Base-by-base conservation (phyloP, 1,139 yeast species). In the Wickerhamomyces sp. region DNA sequence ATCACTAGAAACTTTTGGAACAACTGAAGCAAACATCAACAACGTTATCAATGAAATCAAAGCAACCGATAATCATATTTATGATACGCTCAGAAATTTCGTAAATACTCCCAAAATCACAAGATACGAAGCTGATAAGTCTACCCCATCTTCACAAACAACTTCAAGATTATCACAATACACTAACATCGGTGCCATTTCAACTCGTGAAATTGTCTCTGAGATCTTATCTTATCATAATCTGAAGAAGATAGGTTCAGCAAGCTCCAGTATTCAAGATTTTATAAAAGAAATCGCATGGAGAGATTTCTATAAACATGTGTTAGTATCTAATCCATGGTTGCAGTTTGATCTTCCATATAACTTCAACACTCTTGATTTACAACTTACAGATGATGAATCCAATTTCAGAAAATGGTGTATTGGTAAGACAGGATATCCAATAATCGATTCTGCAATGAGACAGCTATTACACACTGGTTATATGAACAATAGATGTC, bases 361-460 rank as follows among this genome's bases (percentile, higher is more conserved):
- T 50, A 69, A 69, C 40, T 59, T 73, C 37, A 70, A 68, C 35
- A 61, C 64, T 20, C 47, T 61, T 24, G 67, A 60, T 18, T 40
- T 72, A 9, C 47, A 58, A 28, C 74, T 78, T 78, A 70, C 66
- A 24, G 58, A 67, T 38, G 64, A 65, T 41, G 46, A 50, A 5
- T 64, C 61, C 5, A 61, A 64, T 25, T 73, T 67, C 46, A 60
- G 61, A 14, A 64, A 61, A 18, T 76, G 82, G 82, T 67, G 74
- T 42, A 49, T 61, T 16, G 82, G 82, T 0, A 53, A 55, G 29
- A 76, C 82, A 0, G 82, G 82, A 2, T 65, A 62, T 41, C 81
- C 82, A 1, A 63, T 76, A 10, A 72, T 76, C 5, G 82, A 76
- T 51, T 81, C 81, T 2, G 65, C 73, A 33, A 76, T 76, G 81